phyloP scores from a whole-genome alignment of 495 filamentous ascomycete species.

The Cladorrhinum samala region DNA sequence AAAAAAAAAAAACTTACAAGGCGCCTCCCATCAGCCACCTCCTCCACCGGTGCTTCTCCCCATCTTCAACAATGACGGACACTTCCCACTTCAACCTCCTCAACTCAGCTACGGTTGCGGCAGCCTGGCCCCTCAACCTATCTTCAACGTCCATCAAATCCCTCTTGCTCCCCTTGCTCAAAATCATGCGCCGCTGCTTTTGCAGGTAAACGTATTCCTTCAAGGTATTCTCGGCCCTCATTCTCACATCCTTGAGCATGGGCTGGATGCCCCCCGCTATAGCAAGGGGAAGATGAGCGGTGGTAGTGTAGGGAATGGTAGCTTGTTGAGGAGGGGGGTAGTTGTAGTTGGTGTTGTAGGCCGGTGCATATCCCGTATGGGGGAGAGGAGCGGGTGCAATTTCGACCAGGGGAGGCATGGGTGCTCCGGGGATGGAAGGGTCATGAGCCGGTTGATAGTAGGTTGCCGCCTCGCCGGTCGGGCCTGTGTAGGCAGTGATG shows the following conservation, averaged over 20 bases:
- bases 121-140: constrained; percentile 29
- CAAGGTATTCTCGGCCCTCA: constrained; percentile 26
- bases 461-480: neutral
- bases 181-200: constrained; percentile 12
- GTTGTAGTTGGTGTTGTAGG: neutral
- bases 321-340: neutral
- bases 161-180: neutral
- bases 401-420: neutral
- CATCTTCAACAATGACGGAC: constrained; percentile 22
- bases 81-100: constrained; percentile 26
- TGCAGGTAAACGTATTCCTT: constrained; percentile 32
- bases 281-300: neutral
- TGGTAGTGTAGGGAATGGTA: neutral
- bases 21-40: constrained; percentile 35
- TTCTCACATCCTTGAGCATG: constrained; percentile 15
- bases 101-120: constrained; percentile 30
- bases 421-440: neutral
- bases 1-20: constrained; percentile 27
- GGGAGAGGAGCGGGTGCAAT: neutral
- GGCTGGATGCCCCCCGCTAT: neutral
- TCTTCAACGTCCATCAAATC: constrained; percentile 16
- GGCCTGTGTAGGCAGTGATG: neutral
- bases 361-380: neutral
- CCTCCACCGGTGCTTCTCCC: constrained; percentile 37
- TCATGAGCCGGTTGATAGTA: neutral